Base-by-base conservation (phyloP, 148 eudicot genomes). In the Chenopodium formosanum region DNA sequence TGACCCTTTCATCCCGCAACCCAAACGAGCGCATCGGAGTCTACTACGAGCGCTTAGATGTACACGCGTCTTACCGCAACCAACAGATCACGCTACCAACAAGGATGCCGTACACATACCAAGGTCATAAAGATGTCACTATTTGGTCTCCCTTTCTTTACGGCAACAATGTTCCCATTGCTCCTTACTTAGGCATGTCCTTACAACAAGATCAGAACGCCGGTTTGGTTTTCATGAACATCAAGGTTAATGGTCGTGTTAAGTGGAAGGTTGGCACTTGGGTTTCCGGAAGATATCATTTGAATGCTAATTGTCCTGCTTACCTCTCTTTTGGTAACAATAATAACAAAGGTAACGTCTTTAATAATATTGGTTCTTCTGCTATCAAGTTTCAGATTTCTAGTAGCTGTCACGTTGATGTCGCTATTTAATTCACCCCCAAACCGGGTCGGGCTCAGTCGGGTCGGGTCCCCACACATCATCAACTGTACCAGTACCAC, bases 61-160 rank as follows among this genome's bases (percentile, higher is more conserved):
- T 84, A 23, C 85, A 78, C 64, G 91, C 85, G 2, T 74, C 86
- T 0, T 88, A 84, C 63, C 81, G 80, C 1, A 83, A 85, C 75
- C 91, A 88, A 37, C 91, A 88, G 74, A 84, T 88, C 79, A 84
- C 89, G 4, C 85, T 86, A 22, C 89, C 89, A 0, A 86, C 91
- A 1, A 80, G 81, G 4, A 76, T 86, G 3, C 91, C 91, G 0
- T 40, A 75, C 2, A 68, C 81, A 2, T 88, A 86, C 82, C 87
- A 88, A 22, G 91, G 89, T 7, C 89, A 86, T 47, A 86, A 83
- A 48, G 87, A 86, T 34, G 64, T 64, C 9, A 78, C 81, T 8
- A 79, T 88, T 0, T 88, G 91, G 90, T 88, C 91, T 0, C 91
- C 91, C 0, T 86, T 86, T 44, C 17, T 88, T 0, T 84, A 84